These are phyloP conservation scores for Immersiella caudata DNA, from an alignment of 495 filamentous ascomycete genomes.

Conservation along the genomic window DNA sequence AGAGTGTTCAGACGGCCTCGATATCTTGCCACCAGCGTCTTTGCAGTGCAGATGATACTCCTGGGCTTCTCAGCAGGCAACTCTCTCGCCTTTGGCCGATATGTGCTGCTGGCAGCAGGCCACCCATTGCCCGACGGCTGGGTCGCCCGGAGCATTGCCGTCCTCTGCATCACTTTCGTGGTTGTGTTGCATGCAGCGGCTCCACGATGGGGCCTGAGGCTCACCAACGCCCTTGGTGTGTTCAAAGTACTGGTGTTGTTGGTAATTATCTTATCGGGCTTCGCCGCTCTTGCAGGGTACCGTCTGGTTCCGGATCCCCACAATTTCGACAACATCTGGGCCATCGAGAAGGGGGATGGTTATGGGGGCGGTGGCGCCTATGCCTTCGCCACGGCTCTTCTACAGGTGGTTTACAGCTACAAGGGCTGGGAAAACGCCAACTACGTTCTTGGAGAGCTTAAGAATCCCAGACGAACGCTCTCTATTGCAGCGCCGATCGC, in stretches of 20 bases:
- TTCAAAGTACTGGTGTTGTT: constrained; percentile 66
- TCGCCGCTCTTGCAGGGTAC: constrained; percentile 49
- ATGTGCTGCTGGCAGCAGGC: constrained; percentile 64
- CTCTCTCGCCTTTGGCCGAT: constrained; percentile 68
- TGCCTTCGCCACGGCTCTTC: constrained; percentile 50
- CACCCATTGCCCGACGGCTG: constrained; percentile 56
- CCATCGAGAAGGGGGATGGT: constrained; percentile 44
- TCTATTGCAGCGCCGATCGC: constrained; percentile 64
- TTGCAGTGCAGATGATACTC: constrained; percentile 59
- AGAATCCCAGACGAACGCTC: constrained; percentile 63
- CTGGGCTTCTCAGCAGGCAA: constrained; percentile 60
- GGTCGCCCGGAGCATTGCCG: constrained; percentile 61
- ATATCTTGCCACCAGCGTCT: constrained; percentile 64
- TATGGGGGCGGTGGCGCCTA: constrained; percentile 45
- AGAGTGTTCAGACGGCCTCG: constrained; percentile 61
- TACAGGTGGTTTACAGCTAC: constrained; percentile 56
- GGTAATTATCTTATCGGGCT: constrained; percentile 63
- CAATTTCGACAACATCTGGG: constrained; percentile 37
- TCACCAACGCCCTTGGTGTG: constrained; percentile 64
- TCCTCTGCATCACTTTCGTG: constrained; percentile 58
- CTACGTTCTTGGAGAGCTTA: constrained; percentile 61
- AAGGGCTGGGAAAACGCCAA: constrained; percentile 53
- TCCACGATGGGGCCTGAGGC: constrained; percentile 63
- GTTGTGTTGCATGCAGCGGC: constrained; percentile 58
- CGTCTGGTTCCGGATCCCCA: constrained; percentile 32